Evolutionary conservation across 768 basidiomycete genomes (phyloP), one percentile per base, ranked within the genome.

Genomic region (Pholiota microspora): DNA sequence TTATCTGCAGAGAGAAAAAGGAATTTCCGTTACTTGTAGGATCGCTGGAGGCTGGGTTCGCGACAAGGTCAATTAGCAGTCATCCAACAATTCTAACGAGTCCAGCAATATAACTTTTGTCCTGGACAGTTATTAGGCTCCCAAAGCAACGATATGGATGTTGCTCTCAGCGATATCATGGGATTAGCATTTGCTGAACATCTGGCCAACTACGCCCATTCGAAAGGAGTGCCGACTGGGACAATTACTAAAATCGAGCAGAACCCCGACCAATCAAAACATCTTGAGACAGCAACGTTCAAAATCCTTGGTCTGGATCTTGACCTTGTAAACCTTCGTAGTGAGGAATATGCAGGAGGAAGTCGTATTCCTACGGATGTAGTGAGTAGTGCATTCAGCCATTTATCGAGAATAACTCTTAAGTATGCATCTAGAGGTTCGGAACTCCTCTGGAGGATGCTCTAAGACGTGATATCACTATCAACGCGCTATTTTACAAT

Each of bases 21-120:
- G 77, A 8, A 75, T 84, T 18, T 69, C 71, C 4, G 85, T 84
- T 0, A 78, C 82, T 0, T 96, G 96, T 67, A 81, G 97, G 60
- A 91, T 99, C 45, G 97, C 94, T 9, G 97, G 97, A 15, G 97
- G 97, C 16, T 99, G 97, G 97, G 97, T 98, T 42, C 78, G 97
- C 64, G 97, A 99, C 71, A 99, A 99, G 86, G 96, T 94, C 52
- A 67, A 60, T 64, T 40, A 21, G 36, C 31, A 38, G 40, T 34
- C 51, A 48, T 32, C 48, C 49, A 13, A 21, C 6, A 18, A 44
- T 48, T 47, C n/a, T 42, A 21, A 34, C 27, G 25, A 35, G 28
- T 48, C 18, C 40, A 46, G 24, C 31, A 34, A 25, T n/a, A 34
- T 25, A 45, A 23, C 47, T 42, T 45, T 15, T 42, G 24, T 47